Evolutionary conservation across 2,329 filamentous ascomycete genomes (phyloP).

Genomic region (Pseudogymnoascus sp.): DNA sequence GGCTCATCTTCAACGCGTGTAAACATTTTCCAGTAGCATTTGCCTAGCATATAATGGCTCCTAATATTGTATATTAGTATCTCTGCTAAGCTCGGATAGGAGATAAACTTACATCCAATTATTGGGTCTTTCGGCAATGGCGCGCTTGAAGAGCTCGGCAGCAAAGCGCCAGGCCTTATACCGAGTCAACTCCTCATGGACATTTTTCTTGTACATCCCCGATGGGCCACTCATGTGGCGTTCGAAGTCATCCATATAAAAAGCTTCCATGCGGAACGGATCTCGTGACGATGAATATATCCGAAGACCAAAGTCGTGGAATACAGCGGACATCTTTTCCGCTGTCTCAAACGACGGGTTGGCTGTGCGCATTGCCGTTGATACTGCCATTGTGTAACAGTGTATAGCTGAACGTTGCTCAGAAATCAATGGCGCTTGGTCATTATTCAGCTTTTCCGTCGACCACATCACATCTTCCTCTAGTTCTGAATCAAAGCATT

Average conservation of each 20-base stretch:
- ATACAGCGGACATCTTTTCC: slow-evolving; percentile 56
- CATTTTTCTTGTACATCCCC: slow-evolving; percentile 49
- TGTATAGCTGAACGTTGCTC: slow-evolving; percentile 32
- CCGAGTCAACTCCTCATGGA: slow-evolving; percentile 49
- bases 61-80: slow-evolving; percentile 29
- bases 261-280: slow-evolving; percentile 61
- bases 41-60: slow-evolving; percentile 62
- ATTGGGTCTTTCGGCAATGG: slow-evolving; percentile 50
- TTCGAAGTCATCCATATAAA: slow-evolving; percentile 53
- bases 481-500: slow-evolving; percentile 33
- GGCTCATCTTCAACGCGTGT: slow-evolving; percentile 36
- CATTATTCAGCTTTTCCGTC: slow-evolving; percentile 35
- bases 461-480: slow-evolving; percentile 36
- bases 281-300: slow-evolving; percentile 62
- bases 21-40: slow-evolving; percentile 68
- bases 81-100: neutral
- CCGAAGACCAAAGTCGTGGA: slow-evolving; percentile 60
- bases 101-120: slow-evolving; percentile 50
- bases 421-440: slow-evolving; percentile 28
- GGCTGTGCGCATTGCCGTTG: slow-evolving; percentile 50
- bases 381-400: slow-evolving; percentile 57
- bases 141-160: slow-evolving; percentile 51
- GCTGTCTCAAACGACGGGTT: slow-evolving; percentile 47
- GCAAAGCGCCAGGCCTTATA: slow-evolving; percentile 62
- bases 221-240: slow-evolving; percentile 50